phyloP scores from a whole-genome alignment of 306 rosid species.

The Begonia peltatifolia region DNA sequence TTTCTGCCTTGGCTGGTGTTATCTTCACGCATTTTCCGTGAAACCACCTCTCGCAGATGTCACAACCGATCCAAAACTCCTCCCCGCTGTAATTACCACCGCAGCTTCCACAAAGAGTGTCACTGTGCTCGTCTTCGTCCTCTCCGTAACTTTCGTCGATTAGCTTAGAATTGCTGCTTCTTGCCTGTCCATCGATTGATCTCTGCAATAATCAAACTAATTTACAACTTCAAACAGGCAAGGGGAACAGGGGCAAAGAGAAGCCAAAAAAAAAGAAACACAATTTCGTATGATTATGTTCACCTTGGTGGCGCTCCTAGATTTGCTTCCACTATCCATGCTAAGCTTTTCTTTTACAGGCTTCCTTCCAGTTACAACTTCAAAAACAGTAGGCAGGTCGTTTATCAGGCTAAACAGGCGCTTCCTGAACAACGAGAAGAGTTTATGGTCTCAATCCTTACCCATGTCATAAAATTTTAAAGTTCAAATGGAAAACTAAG shows the following conservation, averaged over 20 bases:
- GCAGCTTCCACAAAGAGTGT: slow-evolving; percentile 47
- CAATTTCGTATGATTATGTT: neutral
- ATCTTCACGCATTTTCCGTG: slow-evolving; percentile 57
- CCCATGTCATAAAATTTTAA: too few species aligned
- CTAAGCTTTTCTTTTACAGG: slow-evolving; percentile 35
- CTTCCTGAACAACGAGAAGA: slow-evolving; percentile 29
- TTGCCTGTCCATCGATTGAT: slow-evolving; percentile 28
- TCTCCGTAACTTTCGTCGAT: slow-evolving; percentile 31
- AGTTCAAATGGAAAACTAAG: too few species aligned
- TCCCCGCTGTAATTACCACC: slow-evolving; percentile 39
- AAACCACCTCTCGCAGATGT: slow-evolving; percentile 53
- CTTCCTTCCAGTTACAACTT: slow-evolving; percentile 47
- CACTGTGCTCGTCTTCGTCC: slow-evolving; percentile 37
- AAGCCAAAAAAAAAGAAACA: too few species aligned
- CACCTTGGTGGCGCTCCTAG: slow-evolving; percentile 38
- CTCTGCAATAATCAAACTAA: slow-evolving; percentile 23
- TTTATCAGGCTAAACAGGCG: slow-evolving; percentile 42
- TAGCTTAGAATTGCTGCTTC: slow-evolving; percentile 29
- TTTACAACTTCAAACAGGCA: slow-evolving; percentile 3
- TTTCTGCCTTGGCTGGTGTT: slow-evolving; percentile 43
- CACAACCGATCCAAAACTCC: slow-evolving; percentile 55
- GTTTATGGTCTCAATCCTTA: neutral
- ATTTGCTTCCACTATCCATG: slow-evolving; percentile 40
- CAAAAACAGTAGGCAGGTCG: slow-evolving; percentile 45
- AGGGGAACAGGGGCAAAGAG: neutral